These are phyloP conservation scores for Mycena sp. DNA, from an alignment of 1,284 basidiomycete species.

Conservation along the genomic window DNA sequence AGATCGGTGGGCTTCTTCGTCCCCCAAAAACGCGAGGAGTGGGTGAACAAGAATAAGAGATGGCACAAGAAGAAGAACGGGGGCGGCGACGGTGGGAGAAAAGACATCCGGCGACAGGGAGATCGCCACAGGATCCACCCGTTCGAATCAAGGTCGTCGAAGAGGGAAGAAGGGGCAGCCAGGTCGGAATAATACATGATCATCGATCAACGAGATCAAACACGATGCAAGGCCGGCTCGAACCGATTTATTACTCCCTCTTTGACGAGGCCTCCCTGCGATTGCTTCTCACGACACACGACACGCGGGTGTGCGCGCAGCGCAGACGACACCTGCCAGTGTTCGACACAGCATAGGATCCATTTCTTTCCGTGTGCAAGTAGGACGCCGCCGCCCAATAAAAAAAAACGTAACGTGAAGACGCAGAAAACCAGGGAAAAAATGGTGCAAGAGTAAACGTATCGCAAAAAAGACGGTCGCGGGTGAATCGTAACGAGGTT, in stretches of 20 bases:
- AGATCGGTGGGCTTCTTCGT: constrained; percentile 37
- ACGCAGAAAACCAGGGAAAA: constrained; percentile 35
- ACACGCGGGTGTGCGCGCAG: background rate
- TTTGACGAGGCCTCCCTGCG: background rate
- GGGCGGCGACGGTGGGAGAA: constrained; percentile 31
- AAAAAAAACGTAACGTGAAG: constrained; percentile 42
- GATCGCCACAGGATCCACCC: constrained; percentile 23
- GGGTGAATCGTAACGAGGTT: constrained; percentile 34
- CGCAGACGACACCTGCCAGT: background rate
- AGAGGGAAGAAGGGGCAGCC: background rate
- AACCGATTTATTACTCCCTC: constrained; percentile 4
- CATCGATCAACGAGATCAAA: constrained; percentile 53
- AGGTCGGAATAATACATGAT: constrained; percentile 30
- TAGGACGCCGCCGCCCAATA: constrained; percentile 23
- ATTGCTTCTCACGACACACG: constrained; percentile 17
- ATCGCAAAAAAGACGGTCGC: constrained; percentile 38
- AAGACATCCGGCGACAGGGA: constrained; percentile 20
- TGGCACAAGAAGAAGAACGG: constrained; percentile 21
- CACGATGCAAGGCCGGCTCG: constrained; percentile 36
- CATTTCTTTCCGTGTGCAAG: constrained; percentile 1
- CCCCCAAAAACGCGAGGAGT: constrained; percentile 32
- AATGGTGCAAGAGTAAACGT: constrained; percentile 34
- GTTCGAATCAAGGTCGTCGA: constrained; percentile 5
- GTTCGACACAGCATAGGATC: background rate
- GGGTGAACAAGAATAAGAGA: constrained; percentile 31